A percentile compares a stretch with the other conserved stretches of the same genome.
Conservation (phyloP, 2,329 filamentous ascomycete genomes). For the Colletotrichum endophyticum region DNA sequence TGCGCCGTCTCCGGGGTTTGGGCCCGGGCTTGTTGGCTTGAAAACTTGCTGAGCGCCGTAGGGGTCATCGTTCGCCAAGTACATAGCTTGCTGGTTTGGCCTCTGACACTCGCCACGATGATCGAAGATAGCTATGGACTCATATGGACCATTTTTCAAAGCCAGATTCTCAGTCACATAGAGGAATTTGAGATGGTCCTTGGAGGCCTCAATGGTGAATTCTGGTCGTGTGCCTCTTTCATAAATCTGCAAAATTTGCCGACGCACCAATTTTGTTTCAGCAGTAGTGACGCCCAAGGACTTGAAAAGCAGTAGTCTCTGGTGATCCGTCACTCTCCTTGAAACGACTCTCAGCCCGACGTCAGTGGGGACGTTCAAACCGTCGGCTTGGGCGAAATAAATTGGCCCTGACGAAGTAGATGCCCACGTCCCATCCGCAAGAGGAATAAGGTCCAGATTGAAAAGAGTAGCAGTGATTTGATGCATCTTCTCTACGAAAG, state of each 20-base stretch:
- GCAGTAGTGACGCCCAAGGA: background rate
- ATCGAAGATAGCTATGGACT: background rate
- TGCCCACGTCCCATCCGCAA: background rate
- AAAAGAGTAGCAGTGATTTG: rapidly evolving
- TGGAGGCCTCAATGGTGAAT: background rate
- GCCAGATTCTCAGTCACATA: background rate
- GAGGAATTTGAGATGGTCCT: background rate
- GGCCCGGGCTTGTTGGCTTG: background rate
- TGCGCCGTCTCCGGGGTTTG: background rate
- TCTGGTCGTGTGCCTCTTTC: rapidly evolving
- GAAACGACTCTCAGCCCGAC: background rate
- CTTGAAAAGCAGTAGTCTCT: background rate
- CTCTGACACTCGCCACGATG: background rate
- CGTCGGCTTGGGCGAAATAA: background rate
- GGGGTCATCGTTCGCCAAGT: background rate
- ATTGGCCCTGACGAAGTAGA: background rate
- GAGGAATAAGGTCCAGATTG: background rate
- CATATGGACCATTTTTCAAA: background rate
- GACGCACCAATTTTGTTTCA: rapidly evolving
- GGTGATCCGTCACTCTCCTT: background rate
- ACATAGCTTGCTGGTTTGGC: background rate
- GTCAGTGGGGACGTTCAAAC: background rate
- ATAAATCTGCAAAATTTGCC: background rate
- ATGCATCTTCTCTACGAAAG: background rate
- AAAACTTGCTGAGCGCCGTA: background rate